phyloP scores from a whole-genome alignment of 345 rosid genomes.

The Isatis tinctoria region DNA sequence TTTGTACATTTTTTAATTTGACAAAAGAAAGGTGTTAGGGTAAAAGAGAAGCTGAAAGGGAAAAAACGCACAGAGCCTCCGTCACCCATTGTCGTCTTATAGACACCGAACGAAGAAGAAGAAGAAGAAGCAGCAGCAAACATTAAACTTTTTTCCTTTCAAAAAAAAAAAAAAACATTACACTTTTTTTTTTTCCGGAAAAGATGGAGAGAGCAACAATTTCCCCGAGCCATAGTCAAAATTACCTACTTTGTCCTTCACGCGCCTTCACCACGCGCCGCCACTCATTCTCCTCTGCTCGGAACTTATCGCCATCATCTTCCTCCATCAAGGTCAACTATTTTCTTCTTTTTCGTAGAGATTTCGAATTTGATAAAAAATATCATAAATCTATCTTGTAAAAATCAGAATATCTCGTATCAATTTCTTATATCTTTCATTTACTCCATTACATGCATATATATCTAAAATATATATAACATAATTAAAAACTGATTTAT shows the following conservation, averaged over 20 bases:
- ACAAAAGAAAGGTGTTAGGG: slow-evolving; percentile 9
- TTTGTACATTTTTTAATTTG: neutral
- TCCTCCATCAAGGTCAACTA: slow-evolving; percentile 50
- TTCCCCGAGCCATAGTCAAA: slow-evolving; percentile 33
- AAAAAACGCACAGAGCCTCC: neutral
- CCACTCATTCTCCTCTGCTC: slow-evolving; percentile 21
- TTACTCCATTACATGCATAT: too few relatives aligned
- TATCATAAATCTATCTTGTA: too few relatives aligned
- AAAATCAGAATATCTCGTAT: too few relatives aligned
- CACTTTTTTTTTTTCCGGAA: neutral
- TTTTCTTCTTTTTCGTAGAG: neutral
- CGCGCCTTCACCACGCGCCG: slow-evolving; percentile 33
- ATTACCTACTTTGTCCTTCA: slow-evolving; percentile 42
- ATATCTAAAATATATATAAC: too few relatives aligned
- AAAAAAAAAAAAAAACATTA: too few relatives aligned
- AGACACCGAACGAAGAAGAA: neutral
- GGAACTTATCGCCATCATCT: slow-evolving; percentile 23
- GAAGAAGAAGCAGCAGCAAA: too few relatives aligned
- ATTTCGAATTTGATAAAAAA: too few relatives aligned
- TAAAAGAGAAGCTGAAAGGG: neutral
- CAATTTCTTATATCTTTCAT: too few relatives aligned
- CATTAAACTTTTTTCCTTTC: too few relatives aligned
- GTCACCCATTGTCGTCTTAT: neutral
- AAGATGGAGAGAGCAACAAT: slow-evolving; percentile 58
- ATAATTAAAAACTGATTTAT: too few relatives aligned